Percentiles rank a stretch among this genome's conserved stretches.
Conservation (phyloP, 2,329 filamentous ascomycete species). For the Curvularia eragrostidis region DNA sequence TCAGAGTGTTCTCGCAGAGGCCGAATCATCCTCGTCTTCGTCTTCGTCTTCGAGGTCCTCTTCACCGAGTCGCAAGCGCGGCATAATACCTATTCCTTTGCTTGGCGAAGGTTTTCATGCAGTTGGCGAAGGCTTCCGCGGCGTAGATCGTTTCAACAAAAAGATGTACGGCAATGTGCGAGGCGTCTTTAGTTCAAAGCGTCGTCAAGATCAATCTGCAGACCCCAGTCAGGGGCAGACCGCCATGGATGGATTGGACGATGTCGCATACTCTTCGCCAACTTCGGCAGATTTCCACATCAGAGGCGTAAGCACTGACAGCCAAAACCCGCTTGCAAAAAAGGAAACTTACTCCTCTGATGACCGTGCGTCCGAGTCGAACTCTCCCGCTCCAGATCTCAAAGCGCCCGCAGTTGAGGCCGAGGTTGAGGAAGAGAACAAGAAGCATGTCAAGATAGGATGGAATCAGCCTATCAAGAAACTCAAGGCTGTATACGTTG, state of each 20-base stretch:
- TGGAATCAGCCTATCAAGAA: constrained; percentile 30
- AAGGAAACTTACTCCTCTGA: constrained; percentile 38
- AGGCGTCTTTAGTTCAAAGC: constrained; percentile 38
- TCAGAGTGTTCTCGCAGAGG: constrained; percentile 53
- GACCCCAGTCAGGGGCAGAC: constrained; percentile 18
- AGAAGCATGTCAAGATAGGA: constrained; percentile 25
- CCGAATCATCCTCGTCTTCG: constrained; percentile 40
- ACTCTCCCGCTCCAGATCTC: constrained; percentile 31
- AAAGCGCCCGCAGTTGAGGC: constrained; percentile 28
- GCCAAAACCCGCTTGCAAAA: constrained; percentile 37
- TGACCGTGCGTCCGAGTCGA: constrained; percentile 28
- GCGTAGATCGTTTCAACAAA: constrained; percentile 48
- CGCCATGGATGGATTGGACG: constrained; percentile 29
- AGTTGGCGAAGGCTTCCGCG: constrained; percentile 56
- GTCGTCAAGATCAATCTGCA: constrained; percentile 18
- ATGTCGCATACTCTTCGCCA: constrained; percentile 34
- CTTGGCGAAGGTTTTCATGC: constrained; percentile 55
- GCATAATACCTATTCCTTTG: constrained; percentile 53
- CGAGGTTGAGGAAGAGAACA: constrained; percentile 25
- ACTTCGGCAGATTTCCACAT: constrained; percentile 35
- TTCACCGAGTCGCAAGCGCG: constrained; percentile 42
- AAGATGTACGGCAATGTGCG: constrained; percentile 51
- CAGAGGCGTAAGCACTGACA: constrained; percentile 43
- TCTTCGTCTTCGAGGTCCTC: constrained; percentile 46
- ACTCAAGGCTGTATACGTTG: constrained; percentile 33